Base-by-base conservation (phyloP, 352 stramenopile species). In the Pythium periplocum region DNA sequence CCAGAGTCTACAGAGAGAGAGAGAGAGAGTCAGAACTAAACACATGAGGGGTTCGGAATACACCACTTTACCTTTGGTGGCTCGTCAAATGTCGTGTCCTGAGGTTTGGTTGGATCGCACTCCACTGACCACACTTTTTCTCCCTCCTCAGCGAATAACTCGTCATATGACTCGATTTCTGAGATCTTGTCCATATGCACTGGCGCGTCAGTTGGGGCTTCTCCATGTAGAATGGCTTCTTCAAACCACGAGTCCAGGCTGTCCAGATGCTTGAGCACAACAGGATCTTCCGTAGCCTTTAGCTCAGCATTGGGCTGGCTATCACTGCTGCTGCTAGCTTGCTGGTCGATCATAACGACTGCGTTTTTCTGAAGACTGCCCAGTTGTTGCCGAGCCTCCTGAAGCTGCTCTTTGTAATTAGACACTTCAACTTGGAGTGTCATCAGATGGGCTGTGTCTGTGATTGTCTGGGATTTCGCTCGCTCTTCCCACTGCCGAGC, bases 221-320 rank as follows among this genome's bases (percentile, higher is more conserved):
- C 62, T 54, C 48, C 62, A 6, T 41, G 67, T 7, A 59, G 41
- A 47, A 86, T 83, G 12, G 71, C 57, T 47, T 63, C 43, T 7
- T 73, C 65, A 35, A 86, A 86, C 75, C 75, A 86, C 46, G 46
- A 48, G 35, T 86, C 67, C 2, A 86, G 43, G 39, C 66, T 82
- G 38, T 62, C 70, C 38, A 86, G 45, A 38, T 86, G 62, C 12
- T 70, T 68, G 34, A 69, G 60, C 44, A 83, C 56, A 11, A 70
- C 17, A 26, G 17, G 17, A 26, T 26, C 17, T 26, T 26, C 17
- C 17, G 17, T 26, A 26, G 17, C 0, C 17, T 26, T 26, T 26
- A 26, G 17, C 17, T 26, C 17, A 26, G 17, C 17, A 26, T 26
- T 26, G 17, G 17, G 17, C 17, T 26, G 17, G 17, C 17, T 26